phyloP scores from a whole-genome alignment of 352 stramenopile genomes.

The Phytophthora ohioensis region DNA sequence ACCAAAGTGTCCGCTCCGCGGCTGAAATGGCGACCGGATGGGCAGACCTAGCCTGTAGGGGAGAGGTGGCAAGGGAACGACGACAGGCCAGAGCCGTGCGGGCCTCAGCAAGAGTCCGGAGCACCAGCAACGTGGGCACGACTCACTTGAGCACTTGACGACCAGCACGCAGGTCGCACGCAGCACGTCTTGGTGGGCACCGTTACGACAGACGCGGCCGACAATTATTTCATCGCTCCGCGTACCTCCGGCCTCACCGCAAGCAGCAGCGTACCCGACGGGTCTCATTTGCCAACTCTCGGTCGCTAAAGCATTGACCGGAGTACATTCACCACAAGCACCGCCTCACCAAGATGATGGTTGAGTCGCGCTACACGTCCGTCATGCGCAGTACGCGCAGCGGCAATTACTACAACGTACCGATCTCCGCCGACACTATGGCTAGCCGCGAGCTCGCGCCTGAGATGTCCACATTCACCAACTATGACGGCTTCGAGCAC shows the following conservation, averaged over 20 bases:
- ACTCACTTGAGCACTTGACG: conserved; percentile 44
- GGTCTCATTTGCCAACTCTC: conserved; percentile 33
- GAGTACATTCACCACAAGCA: conserved; percentile 14
- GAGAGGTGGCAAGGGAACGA: conserved; percentile 26
- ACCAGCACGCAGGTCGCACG: conserved; percentile 23
- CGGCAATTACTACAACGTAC: conserved; percentile 72
- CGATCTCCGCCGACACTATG: conserved; percentile 40
- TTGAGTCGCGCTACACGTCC: conserved; percentile 55
- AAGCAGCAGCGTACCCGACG: conserved; percentile 3
- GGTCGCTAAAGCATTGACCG: conserved; percentile 16
- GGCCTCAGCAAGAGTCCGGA: conserved; percentile 10
- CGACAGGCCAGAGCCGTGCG: conserved; percentile 20
- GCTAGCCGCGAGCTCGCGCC: conserved; percentile 18
- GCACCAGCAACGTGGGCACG: conserved; percentile 20
- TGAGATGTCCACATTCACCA: conserved; percentile 31
- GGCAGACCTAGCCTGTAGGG: conserved; percentile 35
- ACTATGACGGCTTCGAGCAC: conserved; percentile 29
- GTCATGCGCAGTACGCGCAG: conserved; percentile 67
- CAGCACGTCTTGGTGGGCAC: conserved; percentile 31
- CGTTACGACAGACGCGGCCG: conserved; percentile 32
- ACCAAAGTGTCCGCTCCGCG: conserved; percentile 17
- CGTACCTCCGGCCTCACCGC: conserved; percentile 19
- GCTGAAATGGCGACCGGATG: conserved; percentile 38
- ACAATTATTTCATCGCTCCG: conserved; percentile 11
- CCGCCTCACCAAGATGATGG: conserved; percentile 38